Evolutionary conservation across 2,329 filamentous ascomycete species (phyloP).

Genomic region (Alternaria incomplexa): DNA sequence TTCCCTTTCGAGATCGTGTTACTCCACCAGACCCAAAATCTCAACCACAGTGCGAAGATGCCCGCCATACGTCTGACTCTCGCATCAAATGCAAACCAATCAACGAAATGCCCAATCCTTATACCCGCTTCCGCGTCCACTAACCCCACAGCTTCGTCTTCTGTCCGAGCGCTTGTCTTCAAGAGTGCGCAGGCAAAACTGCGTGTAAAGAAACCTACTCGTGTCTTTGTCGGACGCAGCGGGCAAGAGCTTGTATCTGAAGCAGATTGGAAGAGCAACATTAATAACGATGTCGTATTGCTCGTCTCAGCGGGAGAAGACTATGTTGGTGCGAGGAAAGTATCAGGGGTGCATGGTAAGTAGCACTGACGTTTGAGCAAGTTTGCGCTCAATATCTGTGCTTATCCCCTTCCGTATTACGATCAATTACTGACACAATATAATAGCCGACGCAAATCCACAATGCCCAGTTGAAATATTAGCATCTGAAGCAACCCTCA

Average conservation of each 20-base stretch:
- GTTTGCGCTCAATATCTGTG: constrained; percentile 27
- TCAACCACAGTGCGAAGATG: constrained; percentile 2
- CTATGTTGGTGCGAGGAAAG: constrained; percentile 37
- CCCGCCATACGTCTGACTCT: constrained; percentile 38
- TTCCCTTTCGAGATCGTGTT: background rate
- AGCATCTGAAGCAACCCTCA: constrained; percentile 27
- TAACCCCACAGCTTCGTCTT: constrained; percentile 23
- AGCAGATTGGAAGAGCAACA: constrained; percentile 32
- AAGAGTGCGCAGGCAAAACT: constrained; percentile 41
- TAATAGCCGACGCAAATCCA: constrained; percentile 23
- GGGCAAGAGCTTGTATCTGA: constrained; percentile 36
- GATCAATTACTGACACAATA: constrained; percentile 1
- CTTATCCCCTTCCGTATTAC: background rate
- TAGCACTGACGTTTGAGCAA: constrained; percentile 22
- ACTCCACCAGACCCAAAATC: background rate
- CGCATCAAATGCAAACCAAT: constrained; percentile 40
- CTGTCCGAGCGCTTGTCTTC: constrained; percentile 32
- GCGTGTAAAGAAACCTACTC: constrained; percentile 33
- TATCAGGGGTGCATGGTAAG: constrained; percentile 22
- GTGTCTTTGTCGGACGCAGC: constrained; percentile 34
- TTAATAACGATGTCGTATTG: constrained; percentile 35
- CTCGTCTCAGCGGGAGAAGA: constrained; percentile 42
- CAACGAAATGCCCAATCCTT: constrained; percentile 35
- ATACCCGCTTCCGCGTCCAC: constrained; percentile 24
- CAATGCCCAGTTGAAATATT: constrained; percentile 30